Evolutionary conservation across 2,329 filamentous ascomycete genomes (phyloP).

Genomic region (Colletotrichum plurivorum): DNA sequence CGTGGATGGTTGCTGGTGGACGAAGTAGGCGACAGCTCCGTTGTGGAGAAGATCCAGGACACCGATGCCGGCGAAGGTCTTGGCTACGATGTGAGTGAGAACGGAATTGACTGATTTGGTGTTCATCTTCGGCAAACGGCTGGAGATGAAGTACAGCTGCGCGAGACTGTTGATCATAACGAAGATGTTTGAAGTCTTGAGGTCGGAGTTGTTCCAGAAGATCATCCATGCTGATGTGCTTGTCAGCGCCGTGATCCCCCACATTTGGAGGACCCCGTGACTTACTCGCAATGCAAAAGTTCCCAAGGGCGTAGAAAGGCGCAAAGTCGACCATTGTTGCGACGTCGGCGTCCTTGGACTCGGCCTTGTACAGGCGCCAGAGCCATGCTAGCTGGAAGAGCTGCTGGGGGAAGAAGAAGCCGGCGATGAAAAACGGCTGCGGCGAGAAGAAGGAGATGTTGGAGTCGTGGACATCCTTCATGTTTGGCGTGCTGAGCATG

Average conservation of each 20-base stretch:
- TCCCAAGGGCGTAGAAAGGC: conserved; percentile 69
- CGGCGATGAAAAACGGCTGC: conserved; percentile 70
- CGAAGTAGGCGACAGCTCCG: conserved; percentile 68
- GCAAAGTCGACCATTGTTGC: conserved; percentile 67
- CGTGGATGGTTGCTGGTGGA: conserved; percentile 59
- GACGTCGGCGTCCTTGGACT: conserved; percentile 58
- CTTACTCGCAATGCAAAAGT: conserved; percentile 71
- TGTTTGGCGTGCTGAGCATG: conserved; percentile 68
- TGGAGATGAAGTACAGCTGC: conserved; percentile 68
- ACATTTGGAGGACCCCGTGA: conserved; percentile 26
- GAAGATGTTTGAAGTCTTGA: conserved; percentile 68
- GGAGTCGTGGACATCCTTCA: conserved; percentile 71
- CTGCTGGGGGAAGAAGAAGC: conserved; percentile 74
- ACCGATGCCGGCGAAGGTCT: conserved; percentile 73
- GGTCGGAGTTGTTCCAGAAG: conserved; percentile 69
- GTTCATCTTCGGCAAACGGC: conserved; percentile 63
- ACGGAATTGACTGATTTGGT: conserved; percentile 63
- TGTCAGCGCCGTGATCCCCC: not conserved
- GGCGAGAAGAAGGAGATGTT: conserved; percentile 73
- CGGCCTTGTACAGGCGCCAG: conserved; percentile 66
- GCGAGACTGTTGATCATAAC: conserved; percentile 68
- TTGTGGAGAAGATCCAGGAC: conserved; percentile 73
- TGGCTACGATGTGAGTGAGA: conserved; percentile 70
- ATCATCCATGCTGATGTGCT: conserved; percentile 67
- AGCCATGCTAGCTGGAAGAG: conserved; percentile 71